Evolutionary conservation across 495 filamentous ascomycete species (phyloP).

Genomic region (Neurospora intermedia): DNA sequence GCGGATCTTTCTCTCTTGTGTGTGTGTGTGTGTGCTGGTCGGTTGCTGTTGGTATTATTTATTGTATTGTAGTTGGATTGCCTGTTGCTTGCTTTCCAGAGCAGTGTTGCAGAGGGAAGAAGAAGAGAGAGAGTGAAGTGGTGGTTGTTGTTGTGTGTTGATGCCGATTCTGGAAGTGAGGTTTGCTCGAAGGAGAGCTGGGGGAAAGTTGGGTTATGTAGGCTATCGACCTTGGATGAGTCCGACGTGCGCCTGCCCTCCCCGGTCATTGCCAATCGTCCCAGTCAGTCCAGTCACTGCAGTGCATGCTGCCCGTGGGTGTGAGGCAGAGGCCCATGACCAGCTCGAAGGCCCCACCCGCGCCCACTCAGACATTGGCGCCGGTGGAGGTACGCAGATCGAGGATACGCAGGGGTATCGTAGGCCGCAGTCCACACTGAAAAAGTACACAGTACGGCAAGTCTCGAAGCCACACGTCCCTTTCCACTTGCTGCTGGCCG

Average conservation of each 20-base stretch:
- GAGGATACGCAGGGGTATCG: constrained; percentile 9
- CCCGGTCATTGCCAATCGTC: constrained; percentile 13
- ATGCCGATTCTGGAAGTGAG: constrained; percentile 13
- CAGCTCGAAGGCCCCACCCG: constrained; percentile 21
- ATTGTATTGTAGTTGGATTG: constrained; percentile 1
- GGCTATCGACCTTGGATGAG: constrained; percentile 5
- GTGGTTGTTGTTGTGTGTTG: constrained; percentile 16
- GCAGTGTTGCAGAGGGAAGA: constrained; percentile 4
- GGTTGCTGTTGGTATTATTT: constrained; percentile 1
- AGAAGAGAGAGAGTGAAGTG: constrained; percentile 12
- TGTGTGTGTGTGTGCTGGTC: background rate
- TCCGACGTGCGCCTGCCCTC: background rate
- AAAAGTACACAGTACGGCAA: constrained; percentile 7
- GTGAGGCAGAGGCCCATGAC: constrained; percentile 24
- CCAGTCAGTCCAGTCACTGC: constrained; percentile 6
- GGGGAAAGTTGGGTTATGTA: constrained; percentile 24
- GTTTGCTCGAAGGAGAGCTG: constrained; percentile 16
- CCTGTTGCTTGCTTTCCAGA: background rate
- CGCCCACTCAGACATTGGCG: constrained; percentile 21
- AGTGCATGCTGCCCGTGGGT: constrained; percentile 3
- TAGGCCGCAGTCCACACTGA: constrained; percentile 2
- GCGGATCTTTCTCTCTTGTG: background rate
- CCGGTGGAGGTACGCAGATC: constrained; percentile 13
- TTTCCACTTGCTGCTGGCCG: background rate
- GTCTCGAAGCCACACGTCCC: constrained; percentile 5